Evolutionary conservation across 192 early-diverging fungal genomes (phyloP).

Genomic region (Gryganskiella cystojenkinii): DNA sequence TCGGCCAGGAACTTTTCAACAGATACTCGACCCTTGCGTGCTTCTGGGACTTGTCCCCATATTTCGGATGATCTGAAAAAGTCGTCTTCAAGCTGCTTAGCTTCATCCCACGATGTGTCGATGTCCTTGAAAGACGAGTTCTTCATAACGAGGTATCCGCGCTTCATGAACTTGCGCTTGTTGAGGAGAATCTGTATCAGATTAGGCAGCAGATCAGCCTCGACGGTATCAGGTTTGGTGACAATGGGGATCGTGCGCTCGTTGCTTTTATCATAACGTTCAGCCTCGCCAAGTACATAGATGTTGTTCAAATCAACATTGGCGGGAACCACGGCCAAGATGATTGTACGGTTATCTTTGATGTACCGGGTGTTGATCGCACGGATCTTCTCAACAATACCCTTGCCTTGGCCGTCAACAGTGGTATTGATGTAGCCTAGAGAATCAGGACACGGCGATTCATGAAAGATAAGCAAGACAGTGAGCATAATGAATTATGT

Average conservation of each 20-base stretch:
- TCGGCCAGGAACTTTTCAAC: constrained; percentile 29
- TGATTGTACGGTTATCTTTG: constrained; percentile 46
- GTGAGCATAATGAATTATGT: too few relatives aligned
- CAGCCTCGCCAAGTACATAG: constrained; percentile 46
- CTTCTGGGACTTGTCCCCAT: constrained; percentile 24
- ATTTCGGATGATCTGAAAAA: constrained; percentile 38
- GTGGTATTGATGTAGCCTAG: constrained; percentile 43
- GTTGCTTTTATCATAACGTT: constrained; percentile 32
- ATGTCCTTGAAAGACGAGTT: constrained; percentile 43
- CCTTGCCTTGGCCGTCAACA: constrained; percentile 43
- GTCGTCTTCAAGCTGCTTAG: constrained; percentile 19
- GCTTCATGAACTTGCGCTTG: constrained; percentile 41
- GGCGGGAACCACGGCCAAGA: constrained; percentile 42
- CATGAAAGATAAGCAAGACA: too few relatives aligned
- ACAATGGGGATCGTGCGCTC: constrained; percentile 49
- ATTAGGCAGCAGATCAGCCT: constrained; percentile 30
- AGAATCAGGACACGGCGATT: too few relatives aligned
- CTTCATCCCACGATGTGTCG: constrained; percentile 37
- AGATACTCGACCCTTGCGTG: constrained; percentile 20
- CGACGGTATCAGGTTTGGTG: constrained; percentile 42
- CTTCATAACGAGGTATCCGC: constrained; percentile 41
- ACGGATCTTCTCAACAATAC: constrained; percentile 39
- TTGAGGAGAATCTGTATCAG: constrained; percentile 36
- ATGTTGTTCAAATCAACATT: constrained; percentile 50
- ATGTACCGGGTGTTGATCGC: constrained; percentile 41